Conservation (phyloP, 2,329 filamentous ascomycete species). For the Torrubiella hemipterigena region DNA sequence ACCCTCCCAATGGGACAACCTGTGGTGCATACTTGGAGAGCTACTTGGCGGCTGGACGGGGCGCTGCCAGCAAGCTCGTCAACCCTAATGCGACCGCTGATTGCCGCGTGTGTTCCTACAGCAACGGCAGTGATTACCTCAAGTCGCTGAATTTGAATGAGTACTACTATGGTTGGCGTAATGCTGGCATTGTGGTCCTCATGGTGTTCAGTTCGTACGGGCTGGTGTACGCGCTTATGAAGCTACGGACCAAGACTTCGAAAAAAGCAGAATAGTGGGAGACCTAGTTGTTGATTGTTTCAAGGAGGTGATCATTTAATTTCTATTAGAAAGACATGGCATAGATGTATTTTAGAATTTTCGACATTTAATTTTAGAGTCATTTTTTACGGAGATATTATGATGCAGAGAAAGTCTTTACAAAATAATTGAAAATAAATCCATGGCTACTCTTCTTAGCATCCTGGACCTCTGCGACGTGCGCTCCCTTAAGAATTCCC, state of each 20-base stretch:
- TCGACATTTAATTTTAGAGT: too few species aligned
- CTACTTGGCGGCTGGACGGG: slow-evolving; percentile 34
- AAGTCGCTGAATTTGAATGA: slow-evolving; percentile 44
- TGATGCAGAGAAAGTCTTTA: too few species aligned
- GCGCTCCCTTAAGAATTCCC: too few species aligned
- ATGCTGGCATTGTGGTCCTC: slow-evolving; percentile 46
- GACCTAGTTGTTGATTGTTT: too few species aligned
- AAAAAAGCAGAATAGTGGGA: slow-evolving; percentile 29
- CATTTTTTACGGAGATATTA: too few species aligned
- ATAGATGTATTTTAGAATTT: too few species aligned
- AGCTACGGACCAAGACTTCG: slow-evolving; percentile 33
- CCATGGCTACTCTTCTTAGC: too few species aligned
- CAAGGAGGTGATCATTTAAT: too few species aligned
- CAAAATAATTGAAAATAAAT: too few species aligned
- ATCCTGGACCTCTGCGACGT: too few species aligned
- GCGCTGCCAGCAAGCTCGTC: slow-evolving; percentile 35
- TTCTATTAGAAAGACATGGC: too few species aligned
- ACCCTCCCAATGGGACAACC: slow-evolving; percentile 36
- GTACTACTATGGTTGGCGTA: slow-evolving; percentile 55
- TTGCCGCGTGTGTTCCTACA: slow-evolving; percentile 52
- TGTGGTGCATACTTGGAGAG: slow-evolving; percentile 44
- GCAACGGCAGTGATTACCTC: slow-evolving; percentile 46
- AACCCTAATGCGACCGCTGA: slow-evolving; percentile 44
- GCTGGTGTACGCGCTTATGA: slow-evolving; percentile 33
- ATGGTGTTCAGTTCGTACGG: slow-evolving; percentile 43